Evolutionary conservation across 2,329 filamentous ascomycete species (phyloP), one percentile per base, ranked within the genome.

Genomic region (Monosporascus sp.): DNA sequence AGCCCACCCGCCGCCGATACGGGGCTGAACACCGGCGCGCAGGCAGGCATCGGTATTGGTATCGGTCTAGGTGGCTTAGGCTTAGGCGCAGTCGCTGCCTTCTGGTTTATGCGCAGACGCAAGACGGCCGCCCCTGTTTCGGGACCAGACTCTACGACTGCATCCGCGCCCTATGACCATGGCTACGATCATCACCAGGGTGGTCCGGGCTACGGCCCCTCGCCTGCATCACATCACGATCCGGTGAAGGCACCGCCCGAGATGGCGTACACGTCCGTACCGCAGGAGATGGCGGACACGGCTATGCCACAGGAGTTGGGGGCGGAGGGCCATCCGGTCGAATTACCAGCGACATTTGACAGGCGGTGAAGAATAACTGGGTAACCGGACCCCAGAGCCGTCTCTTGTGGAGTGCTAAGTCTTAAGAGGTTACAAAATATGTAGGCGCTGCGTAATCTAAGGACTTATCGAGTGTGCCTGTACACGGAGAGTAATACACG

Each of bases 31-130:
- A 43, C 27, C 2, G 53, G 52, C 18, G 52, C 49, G 15, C 49
- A 53, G 22, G 53, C 52, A 39, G 54, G 56, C 15, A 52, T 59
- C 27, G 55, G 49, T 3, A 47, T 60, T 6, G 51, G 50, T n/a
- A 53, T 41, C 5, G 50, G 39, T 5, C 37, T 54, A 14, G 50
- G 37, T 31, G 52, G 49, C 27, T 47, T 60, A n/a, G 49, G 35
- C 3, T 6, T 54, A 9, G 53, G 49, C n/a, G 50, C 44, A 37
- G 20, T 54, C 20, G 39, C 35, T n/a, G 48, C 48, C 17, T 41
- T 43, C 6, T 37, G 45, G 22, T 47, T 41, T 18, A 25, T 52
- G 31, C 50, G 52, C 25, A 45, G 47, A 25, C 24, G 41, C n/a
- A 49, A 50, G 20, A 58, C 27, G 20, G n/a, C 38, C 15, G 7